Percentiles rank a stretch among this genome's conserved stretches.
These are phyloP conservation scores for Ophiostoma tasmaniense DNA, from an alignment of 2,329 filamentous ascomycete species.

Conservation along the genomic window DNA sequence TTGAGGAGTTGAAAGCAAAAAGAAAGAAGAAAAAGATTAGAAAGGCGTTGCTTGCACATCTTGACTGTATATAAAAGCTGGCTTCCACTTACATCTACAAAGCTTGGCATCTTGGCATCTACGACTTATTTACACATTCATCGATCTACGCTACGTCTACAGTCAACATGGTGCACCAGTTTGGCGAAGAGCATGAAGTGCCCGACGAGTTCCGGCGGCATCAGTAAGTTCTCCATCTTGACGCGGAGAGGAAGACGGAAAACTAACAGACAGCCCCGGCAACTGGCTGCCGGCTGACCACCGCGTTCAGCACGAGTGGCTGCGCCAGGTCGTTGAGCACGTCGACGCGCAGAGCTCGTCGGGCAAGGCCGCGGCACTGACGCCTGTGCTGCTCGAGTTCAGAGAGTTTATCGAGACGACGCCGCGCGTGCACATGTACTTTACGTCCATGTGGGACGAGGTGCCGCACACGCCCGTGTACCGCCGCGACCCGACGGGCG, in stretches of 20 bases:
- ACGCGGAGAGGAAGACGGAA: not conserved
- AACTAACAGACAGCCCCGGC: conserved; percentile 35
- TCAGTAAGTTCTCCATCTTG: conserved; percentile 33
- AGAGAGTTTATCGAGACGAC: conserved; percentile 56
- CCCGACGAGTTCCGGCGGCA: conserved; percentile 38
- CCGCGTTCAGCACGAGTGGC: conserved; percentile 53
- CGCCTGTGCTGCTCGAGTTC: conserved; percentile 57
- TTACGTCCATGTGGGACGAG: conserved; percentile 60
- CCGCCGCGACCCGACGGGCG: conserved; percentile 50
- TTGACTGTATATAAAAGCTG: not conserved
- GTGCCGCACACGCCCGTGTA: conserved; percentile 55
- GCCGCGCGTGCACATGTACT: conserved; percentile 57
- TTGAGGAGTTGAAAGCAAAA: not conserved
- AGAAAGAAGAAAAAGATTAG: no score
- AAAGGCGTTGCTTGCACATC: no score
- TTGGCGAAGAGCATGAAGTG: conserved; percentile 44
- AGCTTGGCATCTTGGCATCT: not conserved
- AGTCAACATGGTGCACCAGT: conserved; percentile 37
- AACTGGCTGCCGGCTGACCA: conserved; percentile 58
- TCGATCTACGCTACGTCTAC: not conserved
- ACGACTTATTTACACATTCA: not conserved
- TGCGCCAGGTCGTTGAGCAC: conserved; percentile 46
- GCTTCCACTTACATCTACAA: not conserved
- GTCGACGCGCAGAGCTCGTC: conserved; percentile 40
- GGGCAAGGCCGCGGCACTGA: conserved; percentile 37